phyloP scores from a whole-genome alignment of 2,329 filamentous ascomycete genomes.

The Xylaria arbuscula region DNA sequence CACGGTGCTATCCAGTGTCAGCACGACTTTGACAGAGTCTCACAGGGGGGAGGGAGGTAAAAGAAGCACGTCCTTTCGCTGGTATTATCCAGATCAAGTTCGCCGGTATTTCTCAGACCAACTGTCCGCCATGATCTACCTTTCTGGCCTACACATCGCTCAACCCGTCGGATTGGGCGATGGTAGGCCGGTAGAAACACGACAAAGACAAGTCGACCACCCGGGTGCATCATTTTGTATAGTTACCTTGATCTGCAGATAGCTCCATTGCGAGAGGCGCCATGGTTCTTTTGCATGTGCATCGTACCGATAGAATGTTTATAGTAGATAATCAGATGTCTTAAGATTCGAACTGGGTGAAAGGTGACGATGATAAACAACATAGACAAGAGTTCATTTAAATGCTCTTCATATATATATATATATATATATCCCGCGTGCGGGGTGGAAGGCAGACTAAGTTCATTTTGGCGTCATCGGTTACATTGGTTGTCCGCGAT shows the following conservation, averaged over 20 bases:
- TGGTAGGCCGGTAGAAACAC: conserved; percentile 21
- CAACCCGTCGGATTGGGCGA: conserved; percentile 17
- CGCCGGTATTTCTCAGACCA: conserved; percentile 44
- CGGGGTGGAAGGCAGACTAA: no score
- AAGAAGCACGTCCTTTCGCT: conserved; percentile 90
- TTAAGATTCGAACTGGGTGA: neutral
- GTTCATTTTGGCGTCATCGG: no score
- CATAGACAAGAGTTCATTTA: neutral
- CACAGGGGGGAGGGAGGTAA: conserved; percentile 53
- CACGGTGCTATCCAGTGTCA: conserved; percentile 59
- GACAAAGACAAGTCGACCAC: conserved; percentile 31
- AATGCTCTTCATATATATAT: no score
- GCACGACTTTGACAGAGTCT: conserved; percentile 49
- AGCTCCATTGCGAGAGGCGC: conserved; percentile 33
- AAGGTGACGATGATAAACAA: neutral
- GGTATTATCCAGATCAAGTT: conserved; percentile 91
- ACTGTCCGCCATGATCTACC: conserved; percentile 21
- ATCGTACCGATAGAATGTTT: conserved; percentile 27
- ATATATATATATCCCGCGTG: no score
- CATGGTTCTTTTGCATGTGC: conserved; percentile 30
- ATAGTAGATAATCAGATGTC: conserved; percentile 2
- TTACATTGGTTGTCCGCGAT: no score
- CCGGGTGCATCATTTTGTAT: conserved; percentile 37
- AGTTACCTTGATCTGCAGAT: conserved; percentile 37
- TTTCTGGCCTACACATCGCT: conserved; percentile 4